Percentiles rank a stretch among this genome's conserved stretches.
phyloP scores from a whole-genome alignment of 139 green algal genomes.

The Tetradesmus obliquus region DNA sequence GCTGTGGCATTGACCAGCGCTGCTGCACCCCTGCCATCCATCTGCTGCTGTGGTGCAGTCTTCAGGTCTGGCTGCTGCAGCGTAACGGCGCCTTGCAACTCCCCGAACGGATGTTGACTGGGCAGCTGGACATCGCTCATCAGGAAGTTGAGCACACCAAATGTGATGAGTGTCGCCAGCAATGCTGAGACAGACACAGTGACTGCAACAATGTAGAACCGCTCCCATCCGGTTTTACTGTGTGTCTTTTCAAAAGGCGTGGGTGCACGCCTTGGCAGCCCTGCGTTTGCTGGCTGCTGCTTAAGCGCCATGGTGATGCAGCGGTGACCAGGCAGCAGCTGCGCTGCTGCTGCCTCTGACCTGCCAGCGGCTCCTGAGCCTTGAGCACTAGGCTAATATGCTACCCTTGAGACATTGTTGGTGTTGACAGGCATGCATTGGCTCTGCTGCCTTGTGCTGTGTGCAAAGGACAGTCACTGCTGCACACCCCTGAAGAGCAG shows the following conservation, averaged over 20 bases:
- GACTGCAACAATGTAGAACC: slow-evolving; percentile 1
- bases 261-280: not conserved
- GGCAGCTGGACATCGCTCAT: not conserved
- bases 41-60: not conserved
- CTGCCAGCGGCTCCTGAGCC: not conserved
- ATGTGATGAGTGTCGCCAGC: slow-evolving; percentile 33
- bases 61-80: not conserved
- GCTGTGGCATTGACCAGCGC: not conserved
- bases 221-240: not conserved
- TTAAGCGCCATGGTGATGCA: slow-evolving; percentile 2
- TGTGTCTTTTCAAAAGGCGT: not conserved
- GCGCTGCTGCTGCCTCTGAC: not conserved
- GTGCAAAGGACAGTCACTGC: not conserved
- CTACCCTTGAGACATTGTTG: not conserved
- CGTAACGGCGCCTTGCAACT: not conserved
- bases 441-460: slow-evolving; percentile 21
- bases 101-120: not conserved
- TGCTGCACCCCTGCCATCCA: not conserved
- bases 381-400: not conserved
- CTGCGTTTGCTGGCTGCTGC: slow-evolving; percentile 7
- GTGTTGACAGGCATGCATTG: not conserved
- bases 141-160: slow-evolving; percentile 38
- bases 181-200: slow-evolving; percentile 35
- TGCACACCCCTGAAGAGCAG: not conserved
- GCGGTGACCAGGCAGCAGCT: not conserved